Conservation (phyloP, 352 stramenopile species). For the Globisporangium middletonii region DNA sequence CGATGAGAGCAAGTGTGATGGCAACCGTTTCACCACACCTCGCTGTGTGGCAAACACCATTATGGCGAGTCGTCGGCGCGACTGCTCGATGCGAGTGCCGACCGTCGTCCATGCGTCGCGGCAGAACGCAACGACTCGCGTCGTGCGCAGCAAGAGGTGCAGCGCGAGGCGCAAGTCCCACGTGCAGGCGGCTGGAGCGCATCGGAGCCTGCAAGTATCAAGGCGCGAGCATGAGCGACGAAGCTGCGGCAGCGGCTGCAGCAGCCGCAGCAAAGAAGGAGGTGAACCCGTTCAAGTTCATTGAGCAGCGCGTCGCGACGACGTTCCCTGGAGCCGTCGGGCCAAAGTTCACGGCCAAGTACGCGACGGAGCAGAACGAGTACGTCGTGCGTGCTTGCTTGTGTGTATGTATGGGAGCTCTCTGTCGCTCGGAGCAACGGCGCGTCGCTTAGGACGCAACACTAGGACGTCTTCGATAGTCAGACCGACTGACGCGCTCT, state of each 20-base stretch:
- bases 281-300: conserved; percentile 71
- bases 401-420: neutral
- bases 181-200: neutral
- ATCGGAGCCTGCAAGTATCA: too few species aligned
- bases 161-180: neutral
- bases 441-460: neutral
- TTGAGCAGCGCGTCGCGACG: conserved; percentile 74
- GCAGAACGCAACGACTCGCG: too few species aligned
- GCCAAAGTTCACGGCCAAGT: conserved; percentile 78
- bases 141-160: too few species aligned
- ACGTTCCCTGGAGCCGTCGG: conserved; percentile 51
- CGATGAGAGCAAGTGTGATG: too few species aligned
- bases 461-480: neutral
- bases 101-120: too few species aligned
- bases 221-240: conserved; percentile 34
- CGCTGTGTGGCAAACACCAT: too few species aligned
- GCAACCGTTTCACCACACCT: too few species aligned
- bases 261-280: conserved; percentile 47
- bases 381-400: conserved; percentile 17
- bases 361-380: conserved; percentile 78
- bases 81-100: too few species aligned
- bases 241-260: conserved; percentile 26
- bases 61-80: too few species aligned
- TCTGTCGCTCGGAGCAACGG: neutral
- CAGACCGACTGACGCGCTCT: too few species aligned